phyloP scores from a whole-genome alignment of 2,329 filamentous ascomycete genomes.

The Epichloe sibirici region DNA sequence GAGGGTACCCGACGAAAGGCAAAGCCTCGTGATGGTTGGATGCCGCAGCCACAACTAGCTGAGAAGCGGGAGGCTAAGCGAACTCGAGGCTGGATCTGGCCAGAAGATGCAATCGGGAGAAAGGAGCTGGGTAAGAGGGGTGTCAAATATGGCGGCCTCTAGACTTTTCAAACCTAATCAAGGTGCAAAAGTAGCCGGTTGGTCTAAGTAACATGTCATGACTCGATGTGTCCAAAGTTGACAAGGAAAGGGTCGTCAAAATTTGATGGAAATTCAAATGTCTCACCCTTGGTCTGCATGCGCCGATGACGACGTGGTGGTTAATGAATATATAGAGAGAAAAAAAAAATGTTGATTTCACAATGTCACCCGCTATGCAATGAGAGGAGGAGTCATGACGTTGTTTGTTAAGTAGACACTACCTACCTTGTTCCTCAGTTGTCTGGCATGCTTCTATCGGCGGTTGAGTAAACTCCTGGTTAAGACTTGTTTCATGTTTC shows the following conservation, averaged over 20 bases:
- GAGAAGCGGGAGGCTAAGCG: slow-evolving; percentile 70
- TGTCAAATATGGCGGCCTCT: slow-evolving; percentile 38
- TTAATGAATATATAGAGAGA: too few relatives aligned
- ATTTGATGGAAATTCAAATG: not conserved
- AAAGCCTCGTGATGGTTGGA: slow-evolving; percentile 59
- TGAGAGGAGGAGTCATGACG: too few relatives aligned
- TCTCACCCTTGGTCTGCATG: not conserved
- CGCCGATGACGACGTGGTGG: too few relatives aligned
- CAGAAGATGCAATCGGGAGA: slow-evolving; percentile 59
- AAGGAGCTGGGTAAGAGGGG: slow-evolving; percentile 60
- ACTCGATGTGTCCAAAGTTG: not conserved
- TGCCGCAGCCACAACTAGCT: slow-evolving; percentile 57
- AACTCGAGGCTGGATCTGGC: slow-evolving; percentile 61
- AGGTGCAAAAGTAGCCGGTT: not conserved
- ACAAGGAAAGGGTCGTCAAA: not conserved
- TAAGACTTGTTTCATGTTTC: too few relatives aligned
- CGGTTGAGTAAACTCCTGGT: too few relatives aligned
- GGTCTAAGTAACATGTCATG: not conserved
- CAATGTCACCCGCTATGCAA: slow-evolving; percentile 1
- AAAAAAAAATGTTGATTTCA: not conserved
- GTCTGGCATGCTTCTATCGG: too few relatives aligned
- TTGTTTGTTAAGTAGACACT: too few relatives aligned
- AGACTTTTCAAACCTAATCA: not conserved
- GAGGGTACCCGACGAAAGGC: slow-evolving; percentile 61
- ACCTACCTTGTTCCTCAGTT: too few relatives aligned